Conservation (phyloP, 2,329 filamentous ascomycete genomes). For the Leptographium procerum region DNA sequence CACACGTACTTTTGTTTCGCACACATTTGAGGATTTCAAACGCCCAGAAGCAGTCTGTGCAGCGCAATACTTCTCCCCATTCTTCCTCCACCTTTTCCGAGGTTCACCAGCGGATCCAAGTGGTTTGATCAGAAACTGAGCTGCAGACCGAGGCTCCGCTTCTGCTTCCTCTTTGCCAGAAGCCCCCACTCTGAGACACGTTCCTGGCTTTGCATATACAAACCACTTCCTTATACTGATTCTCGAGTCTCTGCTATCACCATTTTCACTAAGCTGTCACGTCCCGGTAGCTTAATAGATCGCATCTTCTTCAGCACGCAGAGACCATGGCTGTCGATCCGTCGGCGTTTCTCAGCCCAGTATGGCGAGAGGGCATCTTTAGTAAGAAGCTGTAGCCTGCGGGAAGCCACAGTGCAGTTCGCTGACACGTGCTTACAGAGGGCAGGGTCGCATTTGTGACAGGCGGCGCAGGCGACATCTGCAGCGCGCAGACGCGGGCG, state of each 20-base stretch:
- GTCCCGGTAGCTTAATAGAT: neutral
- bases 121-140: neutral
- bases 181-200: no score
- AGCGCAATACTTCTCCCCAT: neutral
- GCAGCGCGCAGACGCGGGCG: conserved; percentile 84
- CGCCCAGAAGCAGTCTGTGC: neutral
- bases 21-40: neutral
- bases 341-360: conserved; percentile 65
- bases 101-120: neutral
- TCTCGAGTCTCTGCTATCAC: neutral
- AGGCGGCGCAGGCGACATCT: conserved; percentile 86
- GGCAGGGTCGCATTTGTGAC: conserved; percentile 91
- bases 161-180: neutral
- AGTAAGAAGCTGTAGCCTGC: conserved; percentile 42
- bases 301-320: neutral
- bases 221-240: no score
- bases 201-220: neutral
- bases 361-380: conserved; percentile 84
- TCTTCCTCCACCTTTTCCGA: neutral
- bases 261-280: neutral
- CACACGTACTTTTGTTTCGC: neutral
- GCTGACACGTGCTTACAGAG: conserved; percentile 35
- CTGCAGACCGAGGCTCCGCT: neutral
- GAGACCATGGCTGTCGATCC: conserved; percentile 11
- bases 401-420: no score